Evolutionary conservation across 202 grass and related monocot genomes (phyloP).

Genomic region (Eragrostis tef): DNA sequence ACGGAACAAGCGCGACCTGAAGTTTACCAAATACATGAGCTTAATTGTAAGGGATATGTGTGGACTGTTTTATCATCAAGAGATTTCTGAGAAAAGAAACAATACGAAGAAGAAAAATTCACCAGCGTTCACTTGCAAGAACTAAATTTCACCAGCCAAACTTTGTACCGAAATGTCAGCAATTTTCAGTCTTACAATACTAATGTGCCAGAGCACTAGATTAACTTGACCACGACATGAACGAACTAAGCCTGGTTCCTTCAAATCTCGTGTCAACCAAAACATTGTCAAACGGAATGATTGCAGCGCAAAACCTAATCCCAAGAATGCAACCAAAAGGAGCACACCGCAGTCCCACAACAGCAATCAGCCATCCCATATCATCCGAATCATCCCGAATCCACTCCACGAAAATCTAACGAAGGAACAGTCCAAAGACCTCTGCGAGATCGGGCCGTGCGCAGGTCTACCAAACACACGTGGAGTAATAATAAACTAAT

Average conservation of each 20-base stretch:
- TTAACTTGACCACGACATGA: not conserved
- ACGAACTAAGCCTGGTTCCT: not conserved
- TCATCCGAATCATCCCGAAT: not conserved
- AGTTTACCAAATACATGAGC: not conserved
- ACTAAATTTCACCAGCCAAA: not conserved
- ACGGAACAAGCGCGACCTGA: slow-evolving; percentile 78
- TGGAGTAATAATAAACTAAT: not conserved
- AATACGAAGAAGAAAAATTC: not conserved
- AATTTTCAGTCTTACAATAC: not conserved
- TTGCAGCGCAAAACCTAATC: not conserved
- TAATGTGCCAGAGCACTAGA: not conserved
- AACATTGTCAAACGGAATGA: not conserved
- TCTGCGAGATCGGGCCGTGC: not conserved
- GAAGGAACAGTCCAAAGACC: not conserved
- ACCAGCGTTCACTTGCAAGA: not conserved
- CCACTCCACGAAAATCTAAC: not conserved
- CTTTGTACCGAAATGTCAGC: not conserved
- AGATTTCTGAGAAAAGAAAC: not conserved
- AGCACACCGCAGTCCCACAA: not conserved
- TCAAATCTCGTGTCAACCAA: not conserved
- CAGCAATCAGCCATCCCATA: not conserved
- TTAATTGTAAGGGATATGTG: not conserved
- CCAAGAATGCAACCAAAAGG: not conserved
- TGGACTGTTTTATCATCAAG: not conserved
- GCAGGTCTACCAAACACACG: no score